Conservation (phyloP, 768 basidiomycete species). For the Hemileccinum impolitum region DNA sequence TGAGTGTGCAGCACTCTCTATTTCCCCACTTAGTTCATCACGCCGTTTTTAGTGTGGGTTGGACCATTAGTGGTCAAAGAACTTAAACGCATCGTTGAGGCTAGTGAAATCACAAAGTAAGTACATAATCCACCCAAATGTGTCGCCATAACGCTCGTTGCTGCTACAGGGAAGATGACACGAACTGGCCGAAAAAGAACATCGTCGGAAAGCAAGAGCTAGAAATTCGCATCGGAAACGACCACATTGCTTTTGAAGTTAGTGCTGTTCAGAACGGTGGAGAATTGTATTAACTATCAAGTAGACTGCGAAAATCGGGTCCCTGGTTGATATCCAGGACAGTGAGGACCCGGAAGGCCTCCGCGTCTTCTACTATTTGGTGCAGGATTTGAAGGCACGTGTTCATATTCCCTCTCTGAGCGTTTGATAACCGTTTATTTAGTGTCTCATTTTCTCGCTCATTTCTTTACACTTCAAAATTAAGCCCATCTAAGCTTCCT, state of each 20-base stretch:
- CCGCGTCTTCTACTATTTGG: conserved; percentile 96
- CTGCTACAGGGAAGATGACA: conserved; percentile 87
- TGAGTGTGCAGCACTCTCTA: conserved; percentile 40
- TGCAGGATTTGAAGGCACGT: conserved; percentile 92
- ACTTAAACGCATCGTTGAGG: conserved; percentile 88
- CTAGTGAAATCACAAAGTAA: conserved; percentile 93
- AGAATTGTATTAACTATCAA: background rate
- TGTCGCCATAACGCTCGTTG: background rate
- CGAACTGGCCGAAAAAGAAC: conserved; percentile 98
- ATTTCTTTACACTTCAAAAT: conserved; percentile 99
- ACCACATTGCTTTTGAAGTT: conserved; percentile 97
- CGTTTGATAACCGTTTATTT: conserved; percentile 3
- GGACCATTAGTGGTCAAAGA: conserved; percentile 91
- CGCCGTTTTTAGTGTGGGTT: conserved; percentile 73
- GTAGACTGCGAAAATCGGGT: conserved; percentile 97
- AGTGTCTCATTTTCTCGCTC: conserved; percentile 98
- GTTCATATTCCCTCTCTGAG: background rate
- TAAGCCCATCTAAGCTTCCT: conserved; percentile 78
- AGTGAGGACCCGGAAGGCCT: conserved; percentile 97
- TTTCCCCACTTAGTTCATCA: background rate
- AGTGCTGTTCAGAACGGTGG: conserved; percentile 14
- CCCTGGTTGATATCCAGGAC: conserved; percentile 93
- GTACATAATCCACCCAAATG: no score
- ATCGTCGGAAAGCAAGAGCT: conserved; percentile 98
- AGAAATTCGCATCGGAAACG: conserved; percentile 89